Conservation (phyloP, 2,329 filamentous ascomycete species). For the Aspergillus pseudoviridinutans region DNA sequence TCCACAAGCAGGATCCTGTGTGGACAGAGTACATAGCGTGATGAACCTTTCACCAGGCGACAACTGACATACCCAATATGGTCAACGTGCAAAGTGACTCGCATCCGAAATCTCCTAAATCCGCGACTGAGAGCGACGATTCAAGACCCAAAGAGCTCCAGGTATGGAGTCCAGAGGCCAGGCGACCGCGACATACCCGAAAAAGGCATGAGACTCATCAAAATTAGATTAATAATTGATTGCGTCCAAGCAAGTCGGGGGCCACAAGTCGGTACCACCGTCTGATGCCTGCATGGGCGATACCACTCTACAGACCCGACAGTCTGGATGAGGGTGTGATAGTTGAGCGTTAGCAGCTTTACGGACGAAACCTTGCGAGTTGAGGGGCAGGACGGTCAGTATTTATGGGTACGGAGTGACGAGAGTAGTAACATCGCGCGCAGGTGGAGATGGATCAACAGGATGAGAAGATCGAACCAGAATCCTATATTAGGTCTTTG, state of each 20-base stretch:
- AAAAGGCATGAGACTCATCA: not conserved
- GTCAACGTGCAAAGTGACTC: not conserved
- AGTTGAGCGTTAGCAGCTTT: constrained; percentile 20
- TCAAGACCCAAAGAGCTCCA: not conserved
- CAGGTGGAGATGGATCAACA: not conserved
- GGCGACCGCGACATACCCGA: not conserved
- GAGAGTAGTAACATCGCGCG: not conserved
- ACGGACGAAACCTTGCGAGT: not conserved
- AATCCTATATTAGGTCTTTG: not conserved
- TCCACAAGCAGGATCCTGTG: not conserved
- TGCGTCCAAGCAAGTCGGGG: not conserved
- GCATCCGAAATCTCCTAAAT: not conserved
- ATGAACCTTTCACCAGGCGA: not conserved
- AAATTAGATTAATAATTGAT: not conserved
- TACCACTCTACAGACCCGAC: constrained; percentile 20
- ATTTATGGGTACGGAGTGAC: not conserved
- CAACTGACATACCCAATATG: not conserved
- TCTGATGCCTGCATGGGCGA: constrained; percentile 12
- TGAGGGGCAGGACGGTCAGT: not conserved
- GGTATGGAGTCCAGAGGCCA: not conserved
- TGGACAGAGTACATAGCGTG: not conserved
- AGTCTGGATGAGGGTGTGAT: constrained; percentile 24
- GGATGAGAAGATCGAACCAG: not conserved
- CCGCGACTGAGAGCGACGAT: not conserved
- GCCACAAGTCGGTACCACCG: constrained; percentile 5